Percentiles rank a stretch among this genome's conserved stretches.
These are phyloP conservation scores for Colletotrichum truncatum DNA, from an alignment of 2,329 filamentous ascomycete species.

Conservation along the genomic window DNA sequence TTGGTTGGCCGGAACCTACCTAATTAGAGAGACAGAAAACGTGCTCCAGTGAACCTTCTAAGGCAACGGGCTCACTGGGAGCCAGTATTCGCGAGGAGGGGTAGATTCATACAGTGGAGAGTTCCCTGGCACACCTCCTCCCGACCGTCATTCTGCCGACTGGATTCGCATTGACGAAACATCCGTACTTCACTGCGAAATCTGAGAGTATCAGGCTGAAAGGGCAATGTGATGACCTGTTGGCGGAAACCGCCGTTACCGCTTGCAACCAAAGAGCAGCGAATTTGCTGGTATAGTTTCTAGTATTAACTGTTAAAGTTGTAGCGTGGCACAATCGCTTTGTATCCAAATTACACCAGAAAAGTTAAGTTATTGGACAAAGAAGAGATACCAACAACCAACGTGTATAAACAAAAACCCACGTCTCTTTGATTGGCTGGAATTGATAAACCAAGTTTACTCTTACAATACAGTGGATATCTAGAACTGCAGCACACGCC, in stretches of 20 bases:
- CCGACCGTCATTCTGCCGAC: neutral
- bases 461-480: slow-evolving; percentile 13
- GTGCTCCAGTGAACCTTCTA: neutral
- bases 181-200: neutral
- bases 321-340: no score
- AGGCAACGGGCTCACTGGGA: neutral
- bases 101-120: neutral
- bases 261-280: no score
- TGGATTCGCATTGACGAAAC: neutral
- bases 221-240: neutral
- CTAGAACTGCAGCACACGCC: slow-evolving; percentile 17
- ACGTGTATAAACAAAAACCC: neutral
- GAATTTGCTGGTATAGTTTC: neutral
- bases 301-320: no score
- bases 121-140: neutral
- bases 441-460: neutral
- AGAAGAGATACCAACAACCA: no score
- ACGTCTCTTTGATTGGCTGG: neutral
- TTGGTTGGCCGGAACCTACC: neutral
- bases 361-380: neutral
- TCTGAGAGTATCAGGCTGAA: neutral
- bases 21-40: no score
- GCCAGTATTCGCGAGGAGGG: neutral
- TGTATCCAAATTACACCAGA: no score
- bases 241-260: neutral